These are phyloP conservation scores for Inonotus hispidus DNA, from an alignment of 1,284 basidiomycete genomes.

Conservation along the genomic window DNA sequence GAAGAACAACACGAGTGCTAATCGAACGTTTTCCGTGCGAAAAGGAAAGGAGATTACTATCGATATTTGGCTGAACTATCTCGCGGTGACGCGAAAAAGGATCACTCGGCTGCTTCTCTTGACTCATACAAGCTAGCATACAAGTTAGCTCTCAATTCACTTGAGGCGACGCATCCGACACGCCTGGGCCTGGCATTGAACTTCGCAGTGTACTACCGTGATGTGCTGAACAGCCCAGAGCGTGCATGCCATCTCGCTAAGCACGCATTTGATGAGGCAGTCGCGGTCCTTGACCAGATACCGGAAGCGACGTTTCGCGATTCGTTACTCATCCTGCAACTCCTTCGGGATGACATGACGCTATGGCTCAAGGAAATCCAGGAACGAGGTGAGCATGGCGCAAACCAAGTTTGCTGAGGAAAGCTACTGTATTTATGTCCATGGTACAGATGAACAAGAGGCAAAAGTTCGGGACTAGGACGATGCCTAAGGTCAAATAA, in stretches of 20 bases:
- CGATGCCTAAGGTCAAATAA: neutral
- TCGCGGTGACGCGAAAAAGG: slow-evolving; percentile 38
- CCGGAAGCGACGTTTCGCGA: slow-evolving; percentile 48
- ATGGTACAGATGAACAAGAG: neutral
- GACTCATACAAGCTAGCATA: slow-evolving; percentile 65
- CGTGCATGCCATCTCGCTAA: slow-evolving; percentile 88
- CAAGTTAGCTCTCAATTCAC: slow-evolving; percentile 50
- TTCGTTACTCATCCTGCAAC: slow-evolving; percentile 60
- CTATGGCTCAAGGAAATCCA: slow-evolving; percentile 59
- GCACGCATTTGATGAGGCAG: slow-evolving; percentile 65
- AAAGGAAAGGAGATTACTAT: slow-evolving; percentile 66
- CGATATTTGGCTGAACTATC: slow-evolving; percentile 64
- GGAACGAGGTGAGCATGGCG: slow-evolving; percentile 20
- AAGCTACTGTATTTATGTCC: neutral
- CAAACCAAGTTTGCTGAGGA: neutral
- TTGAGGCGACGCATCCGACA: slow-evolving; percentile 60
- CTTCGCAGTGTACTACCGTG: slow-evolving; percentile 96
- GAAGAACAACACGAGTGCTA: neutral
- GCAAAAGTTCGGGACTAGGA: neutral
- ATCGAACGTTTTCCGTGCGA: slow-evolving; percentile 8
- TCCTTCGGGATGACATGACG: slow-evolving; percentile 59
- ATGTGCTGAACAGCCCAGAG: slow-evolving; percentile 89
- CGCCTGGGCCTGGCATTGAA: slow-evolving; percentile 90
- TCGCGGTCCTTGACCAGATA: slow-evolving; percentile 40
- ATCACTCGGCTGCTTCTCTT: slow-evolving; percentile 48